phyloP scores from a whole-genome alignment of 164 flowering plant species.

The Liriodendron chinense region DNA sequence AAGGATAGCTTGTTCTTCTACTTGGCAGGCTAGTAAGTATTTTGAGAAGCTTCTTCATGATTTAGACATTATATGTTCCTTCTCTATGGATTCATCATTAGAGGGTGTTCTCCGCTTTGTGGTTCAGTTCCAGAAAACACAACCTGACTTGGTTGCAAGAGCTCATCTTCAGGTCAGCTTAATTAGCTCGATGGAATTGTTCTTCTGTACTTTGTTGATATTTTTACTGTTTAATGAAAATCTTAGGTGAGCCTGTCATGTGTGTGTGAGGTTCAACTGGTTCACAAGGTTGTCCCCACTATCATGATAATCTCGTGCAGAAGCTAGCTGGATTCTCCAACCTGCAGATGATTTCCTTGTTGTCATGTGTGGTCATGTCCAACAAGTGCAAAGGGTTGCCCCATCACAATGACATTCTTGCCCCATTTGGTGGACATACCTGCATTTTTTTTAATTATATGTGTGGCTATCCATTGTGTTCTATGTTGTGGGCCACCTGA shows the following conservation, averaged over 20 bases:
- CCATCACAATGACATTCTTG: no score
- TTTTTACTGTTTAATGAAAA: background rate
- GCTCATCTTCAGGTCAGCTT: constrained; percentile 82
- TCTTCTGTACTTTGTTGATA: background rate
- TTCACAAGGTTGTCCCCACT: background rate
- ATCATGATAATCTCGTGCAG: background rate
- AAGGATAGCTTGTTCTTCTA: constrained; percentile 8
- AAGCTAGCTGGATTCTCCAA: background rate
- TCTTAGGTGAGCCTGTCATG: background rate
- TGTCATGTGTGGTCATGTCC: no score
- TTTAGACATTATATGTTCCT: constrained; percentile 71
- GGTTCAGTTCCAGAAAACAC: constrained; percentile 74
- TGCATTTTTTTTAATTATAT: no score
- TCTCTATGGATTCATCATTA: constrained; percentile 53
- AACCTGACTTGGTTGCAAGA: constrained; percentile 97
- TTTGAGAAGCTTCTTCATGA: constrained; percentile 86
- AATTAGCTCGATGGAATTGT: background rate
- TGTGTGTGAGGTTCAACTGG: background rate
- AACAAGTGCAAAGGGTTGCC: no score
- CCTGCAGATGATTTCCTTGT: no score
- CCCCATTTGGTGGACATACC: no score
- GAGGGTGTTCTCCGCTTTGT: constrained; percentile 70
- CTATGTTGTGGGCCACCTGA: no score
- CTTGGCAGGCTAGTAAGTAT: constrained; percentile 75
- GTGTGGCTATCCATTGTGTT: no score